Conservation (phyloP, 345 rosid species). For the Atalantia buxifolia region DNA sequence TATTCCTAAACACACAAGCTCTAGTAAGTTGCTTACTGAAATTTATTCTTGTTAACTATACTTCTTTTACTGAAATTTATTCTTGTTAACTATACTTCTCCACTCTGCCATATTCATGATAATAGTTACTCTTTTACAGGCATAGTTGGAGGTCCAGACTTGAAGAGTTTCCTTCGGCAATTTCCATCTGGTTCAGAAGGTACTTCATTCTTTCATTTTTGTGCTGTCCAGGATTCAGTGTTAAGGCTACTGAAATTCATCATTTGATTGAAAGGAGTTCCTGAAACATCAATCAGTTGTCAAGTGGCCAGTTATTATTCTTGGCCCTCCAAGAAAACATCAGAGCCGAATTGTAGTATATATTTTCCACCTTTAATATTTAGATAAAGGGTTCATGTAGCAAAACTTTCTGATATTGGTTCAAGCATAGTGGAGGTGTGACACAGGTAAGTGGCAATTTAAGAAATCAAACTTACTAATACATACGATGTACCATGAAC, state of each 20-base stretch:
- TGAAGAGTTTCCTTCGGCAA: slow-evolving; percentile 79
- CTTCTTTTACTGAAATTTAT: no score
- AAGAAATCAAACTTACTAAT: neutral
- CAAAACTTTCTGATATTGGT: neutral
- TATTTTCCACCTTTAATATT: neutral
- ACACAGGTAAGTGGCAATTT: neutral
- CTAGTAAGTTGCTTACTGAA: slow-evolving; percentile 35
- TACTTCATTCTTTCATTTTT: slow-evolving; percentile 19
- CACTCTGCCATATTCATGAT: slow-evolving; percentile 3
- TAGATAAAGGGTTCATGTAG: neutral
- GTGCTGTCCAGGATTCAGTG: neutral
- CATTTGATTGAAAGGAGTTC: slow-evolving; percentile 8
- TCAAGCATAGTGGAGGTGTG: slow-evolving; percentile 1
- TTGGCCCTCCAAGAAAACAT: neutral
- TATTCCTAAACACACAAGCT: slow-evolving; percentile 32
- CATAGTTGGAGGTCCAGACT: slow-evolving; percentile 74
- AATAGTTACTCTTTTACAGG: slow-evolving; percentile 32
- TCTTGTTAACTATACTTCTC: neutral
- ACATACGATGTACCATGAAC: neutral
- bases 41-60: neutral
- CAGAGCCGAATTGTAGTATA: neutral
- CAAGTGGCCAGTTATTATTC: neutral
- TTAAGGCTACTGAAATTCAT: neutral
- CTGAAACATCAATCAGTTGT: slow-evolving; percentile 4
- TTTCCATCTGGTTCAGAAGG: slow-evolving; percentile 70